Base-by-base conservation (phyloP, 345 rosid species). In the Rubroshorea leprosula region DNA sequence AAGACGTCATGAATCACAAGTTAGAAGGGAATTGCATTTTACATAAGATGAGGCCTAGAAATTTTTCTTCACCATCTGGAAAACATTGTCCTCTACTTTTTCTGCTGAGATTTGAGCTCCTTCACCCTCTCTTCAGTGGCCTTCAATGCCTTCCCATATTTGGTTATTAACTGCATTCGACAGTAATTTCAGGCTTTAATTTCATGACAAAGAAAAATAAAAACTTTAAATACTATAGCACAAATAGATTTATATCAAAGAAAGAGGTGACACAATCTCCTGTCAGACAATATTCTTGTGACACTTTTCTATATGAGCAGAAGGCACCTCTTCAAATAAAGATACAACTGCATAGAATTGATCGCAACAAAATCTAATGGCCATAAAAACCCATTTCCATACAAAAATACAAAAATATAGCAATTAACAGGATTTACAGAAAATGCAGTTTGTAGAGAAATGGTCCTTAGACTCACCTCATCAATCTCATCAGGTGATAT, bases 61-160 rank as follows among this genome's bases (percentile, higher is more conserved):
- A 38, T 55, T 68, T 76, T 58, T 76, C 77, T 44, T 35, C 77
- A 74, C 78, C 51, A 27, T 3, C 31, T 27, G 31, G 8, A 18
- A 41, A 1, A 1, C 20, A 4, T 27, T 5, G 4, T 14, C 25
- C 49, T 58, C 38, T 21, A 41, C 60, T 78, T 64, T 64, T 80
- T 75, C 35, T 74, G 78, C 68, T 80, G 80, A 56, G 88, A 62
- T 63, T 93, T 87, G 66, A 93, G 89, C 57, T 93, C 94, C 70
- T 83, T 68, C 44, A 93, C 85, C 76, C 83, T 79, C 80, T 89
- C 84, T 64, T 93, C 94, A 0, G 99, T 93, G 0, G 72, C 94
- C 65, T 74, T 85, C 63, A 86, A 78, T 17, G 97, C 97, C 49
- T 78, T 74, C 67, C 88, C 96, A 3, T 86, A 85, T 39, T 45